These are phyloP conservation scores for Sonneratia caseolaris DNA, from an alignment of 345 rosid species.

Conservation along the genomic window DNA sequence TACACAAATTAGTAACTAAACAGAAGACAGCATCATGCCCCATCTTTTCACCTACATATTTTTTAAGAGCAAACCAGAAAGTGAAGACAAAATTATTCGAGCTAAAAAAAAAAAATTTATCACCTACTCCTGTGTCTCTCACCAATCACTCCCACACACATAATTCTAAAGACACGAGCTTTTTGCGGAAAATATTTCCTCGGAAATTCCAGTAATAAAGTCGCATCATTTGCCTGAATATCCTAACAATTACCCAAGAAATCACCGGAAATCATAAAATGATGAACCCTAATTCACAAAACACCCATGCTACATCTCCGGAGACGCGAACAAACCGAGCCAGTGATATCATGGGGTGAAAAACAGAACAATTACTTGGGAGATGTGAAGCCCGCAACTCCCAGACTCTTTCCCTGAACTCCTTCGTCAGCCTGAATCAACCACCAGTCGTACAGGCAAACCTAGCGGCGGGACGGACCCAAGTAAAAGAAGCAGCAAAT, in stretches of 20 bases:
- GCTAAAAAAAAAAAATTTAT: neutral
- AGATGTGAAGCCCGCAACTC: constrained; percentile 52
- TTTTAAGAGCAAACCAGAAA: neutral
- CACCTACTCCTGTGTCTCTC: neutral
- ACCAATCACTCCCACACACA: neutral
- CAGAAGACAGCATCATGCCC: neutral
- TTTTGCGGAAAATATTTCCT: neutral
- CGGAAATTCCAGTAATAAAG: neutral
- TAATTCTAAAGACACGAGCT: neutral
- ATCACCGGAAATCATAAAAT: neutral
- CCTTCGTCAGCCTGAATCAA: constrained; percentile 36
- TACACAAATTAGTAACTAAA: neutral
- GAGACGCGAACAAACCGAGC: neutral
- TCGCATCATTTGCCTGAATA: neutral
- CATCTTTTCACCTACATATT: neutral
- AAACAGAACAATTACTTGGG: constrained; percentile 26
- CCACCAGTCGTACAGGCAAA: constrained; percentile 71
- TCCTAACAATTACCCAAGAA: neutral
- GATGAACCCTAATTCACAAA: constrained; percentile 2
- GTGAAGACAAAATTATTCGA: neutral
- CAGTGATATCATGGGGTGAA: neutral
- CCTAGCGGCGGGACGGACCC: constrained; percentile 24
- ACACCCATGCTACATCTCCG: neutral
- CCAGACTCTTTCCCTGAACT: constrained; percentile 46
- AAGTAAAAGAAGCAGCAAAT: neutral